Conservation (phyloP, 208 protist species). For the Tritrichomonas musculus region DNA sequence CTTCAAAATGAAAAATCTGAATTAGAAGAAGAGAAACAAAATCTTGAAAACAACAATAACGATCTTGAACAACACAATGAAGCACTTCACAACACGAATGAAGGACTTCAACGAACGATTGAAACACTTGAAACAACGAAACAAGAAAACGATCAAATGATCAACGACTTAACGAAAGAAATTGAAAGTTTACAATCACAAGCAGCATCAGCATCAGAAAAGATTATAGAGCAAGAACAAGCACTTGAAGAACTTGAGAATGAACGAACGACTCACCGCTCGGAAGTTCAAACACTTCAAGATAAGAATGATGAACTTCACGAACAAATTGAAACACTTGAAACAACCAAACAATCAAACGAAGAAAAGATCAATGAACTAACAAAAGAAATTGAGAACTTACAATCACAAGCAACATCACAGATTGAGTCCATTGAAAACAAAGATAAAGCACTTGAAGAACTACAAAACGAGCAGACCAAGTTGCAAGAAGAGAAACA, state of each 20-base stretch:
- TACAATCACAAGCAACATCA: background rate
- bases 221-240: background rate
- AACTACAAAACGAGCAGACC: background rate
- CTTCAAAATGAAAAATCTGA: too few relatives aligned
- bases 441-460: background rate
- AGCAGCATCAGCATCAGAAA: background rate
- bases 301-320: background rate
- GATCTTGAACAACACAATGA: too few relatives aligned
- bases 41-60: too few relatives aligned
- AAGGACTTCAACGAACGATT: too few relatives aligned
- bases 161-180: background rate
- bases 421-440: too few relatives aligned
- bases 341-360: background rate
- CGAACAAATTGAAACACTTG: background rate
- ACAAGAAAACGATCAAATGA: too few relatives aligned
- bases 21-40: too few relatives aligned
- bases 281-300: background rate
- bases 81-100: too few relatives aligned
- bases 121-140: too few relatives aligned
- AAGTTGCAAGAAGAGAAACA: background rate
- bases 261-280: background rate
- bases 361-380: background rate
- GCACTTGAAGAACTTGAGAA: background rate
- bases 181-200: background rate
- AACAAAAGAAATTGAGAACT: background rate